phyloP scores from a whole-genome alignment of 257 asterid genomes.

The Lycium barbarum region DNA sequence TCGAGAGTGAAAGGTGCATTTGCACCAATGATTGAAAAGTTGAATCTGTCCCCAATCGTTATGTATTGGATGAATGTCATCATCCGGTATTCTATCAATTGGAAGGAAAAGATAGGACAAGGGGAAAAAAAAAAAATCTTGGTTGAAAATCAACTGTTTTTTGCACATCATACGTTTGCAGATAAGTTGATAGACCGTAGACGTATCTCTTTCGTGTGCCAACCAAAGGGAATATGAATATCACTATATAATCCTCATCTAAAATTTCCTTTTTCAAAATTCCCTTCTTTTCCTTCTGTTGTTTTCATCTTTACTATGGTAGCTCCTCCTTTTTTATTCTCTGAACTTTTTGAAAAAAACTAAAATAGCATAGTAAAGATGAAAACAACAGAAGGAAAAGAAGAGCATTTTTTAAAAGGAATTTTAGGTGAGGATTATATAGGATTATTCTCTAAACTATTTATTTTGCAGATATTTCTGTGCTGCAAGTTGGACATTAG shows the following conservation, averaged over 20 bases:
- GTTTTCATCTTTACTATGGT: not conserved
- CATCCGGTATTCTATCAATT: not conserved
- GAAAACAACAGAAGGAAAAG: slow-evolving; percentile 2
- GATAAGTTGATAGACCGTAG: slow-evolving; percentile 30
- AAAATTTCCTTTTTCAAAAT: not conserved
- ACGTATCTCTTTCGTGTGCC: slow-evolving; percentile 31
- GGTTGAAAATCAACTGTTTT: not conserved
- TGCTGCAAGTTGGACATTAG: not conserved
- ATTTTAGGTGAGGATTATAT: not conserved
- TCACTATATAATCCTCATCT: not conserved
- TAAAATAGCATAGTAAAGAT: not conserved
- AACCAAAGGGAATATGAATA: slow-evolving; percentile 10
- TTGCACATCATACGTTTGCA: slow-evolving; percentile 23
- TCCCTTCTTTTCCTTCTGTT: not conserved
- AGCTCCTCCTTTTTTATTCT: not conserved
- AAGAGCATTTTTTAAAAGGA: not conserved
- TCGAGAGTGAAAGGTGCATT: not conserved
- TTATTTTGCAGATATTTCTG: not conserved
- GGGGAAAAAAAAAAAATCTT: not conserved
- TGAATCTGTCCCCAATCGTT: slow-evolving; percentile 25
- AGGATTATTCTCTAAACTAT: not conserved
- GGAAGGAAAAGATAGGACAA: not conserved
- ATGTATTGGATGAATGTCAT: not conserved
- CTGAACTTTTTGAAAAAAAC: not conserved
- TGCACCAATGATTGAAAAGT: slow-evolving; percentile 7